Percentiles rank a stretch among this genome's conserved stretches.
Evolutionary conservation across 2,329 filamentous ascomycete species (phyloP).

Genomic region (Fusarium chuoi): DNA sequence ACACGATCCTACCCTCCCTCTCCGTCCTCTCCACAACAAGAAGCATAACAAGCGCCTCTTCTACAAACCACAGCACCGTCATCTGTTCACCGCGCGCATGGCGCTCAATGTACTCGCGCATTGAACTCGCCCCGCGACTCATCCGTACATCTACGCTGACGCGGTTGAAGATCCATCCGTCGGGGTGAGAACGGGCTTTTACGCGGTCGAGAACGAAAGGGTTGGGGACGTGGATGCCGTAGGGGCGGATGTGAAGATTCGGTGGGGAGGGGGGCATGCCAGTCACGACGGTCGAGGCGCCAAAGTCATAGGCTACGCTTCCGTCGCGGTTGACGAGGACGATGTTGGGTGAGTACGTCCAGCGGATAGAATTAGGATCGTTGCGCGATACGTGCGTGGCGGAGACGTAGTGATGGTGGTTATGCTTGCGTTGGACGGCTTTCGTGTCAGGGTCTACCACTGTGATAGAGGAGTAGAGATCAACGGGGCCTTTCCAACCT

Average conservation of each 20-base stretch:
- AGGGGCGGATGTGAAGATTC: slow-evolving; percentile 40
- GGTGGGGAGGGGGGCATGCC: slow-evolving; percentile 36
- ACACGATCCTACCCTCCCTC: slow-evolving; percentile 30
- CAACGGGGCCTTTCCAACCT: slow-evolving; percentile 50
- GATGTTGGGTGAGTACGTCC: slow-evolving; percentile 50
- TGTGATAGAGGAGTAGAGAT: slow-evolving; percentile 48
- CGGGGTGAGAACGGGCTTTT: slow-evolving; percentile 46
- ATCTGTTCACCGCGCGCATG: slow-evolving; percentile 51
- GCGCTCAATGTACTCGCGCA: slow-evolving; percentile 49
- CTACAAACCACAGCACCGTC: slow-evolving; percentile 51
- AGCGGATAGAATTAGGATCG: slow-evolving; percentile 45
- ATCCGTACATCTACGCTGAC: slow-evolving; percentile 49
- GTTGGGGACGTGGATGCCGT: slow-evolving; percentile 47
- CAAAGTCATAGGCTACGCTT: slow-evolving; percentile 48
- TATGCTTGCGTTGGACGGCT: slow-evolving; percentile 44
- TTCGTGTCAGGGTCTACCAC: slow-evolving; percentile 47
- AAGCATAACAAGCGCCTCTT: slow-evolving; percentile 49
- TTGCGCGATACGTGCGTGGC: slow-evolving; percentile 50
- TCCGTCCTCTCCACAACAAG: slow-evolving; percentile 47
- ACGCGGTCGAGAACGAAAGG: slow-evolving; percentile 49
- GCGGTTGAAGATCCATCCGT: slow-evolving; percentile 51
- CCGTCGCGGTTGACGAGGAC: slow-evolving; percentile 45
- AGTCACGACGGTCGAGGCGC: slow-evolving; percentile 3
- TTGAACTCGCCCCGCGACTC: slow-evolving; percentile 43
- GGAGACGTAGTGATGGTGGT: slow-evolving; percentile 50